Percentiles rank a stretch among this genome's conserved stretches.
Evolutionary conservation across 2,329 filamentous ascomycete species (phyloP).

Genomic region (Chaetomium sp.): DNA sequence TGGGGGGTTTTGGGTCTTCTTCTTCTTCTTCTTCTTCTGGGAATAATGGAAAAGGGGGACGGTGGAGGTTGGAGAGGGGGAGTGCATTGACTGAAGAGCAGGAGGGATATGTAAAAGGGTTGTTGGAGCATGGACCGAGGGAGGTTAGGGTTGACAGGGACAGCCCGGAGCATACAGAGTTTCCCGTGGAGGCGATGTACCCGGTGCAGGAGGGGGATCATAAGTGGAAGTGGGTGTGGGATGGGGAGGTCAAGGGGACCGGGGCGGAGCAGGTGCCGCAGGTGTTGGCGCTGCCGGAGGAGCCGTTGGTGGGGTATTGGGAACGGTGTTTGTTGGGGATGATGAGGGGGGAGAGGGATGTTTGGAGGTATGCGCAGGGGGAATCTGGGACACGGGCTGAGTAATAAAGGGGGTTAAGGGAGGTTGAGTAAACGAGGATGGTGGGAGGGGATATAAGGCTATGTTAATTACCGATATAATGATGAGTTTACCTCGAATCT

Average conservation of each 20-base stretch:
- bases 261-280: conserved; percentile 21
- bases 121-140: conserved; percentile 12
- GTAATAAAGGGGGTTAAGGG: not conserved
- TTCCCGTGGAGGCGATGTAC: conserved; percentile 22
- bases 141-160: conserved; percentile 5
- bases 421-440: too few species aligned
- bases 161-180: conserved; percentile 9
- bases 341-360: conserved; percentile 24
- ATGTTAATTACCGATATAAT: too few species aligned
- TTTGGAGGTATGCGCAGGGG: conserved; percentile 23
- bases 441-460: too few species aligned
- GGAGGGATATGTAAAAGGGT: conserved; percentile 4
- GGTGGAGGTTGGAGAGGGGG: conserved; percentile 25
- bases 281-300: conserved; percentile 26
- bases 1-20: conserved; percentile 18
- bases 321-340: conserved; percentile 27
- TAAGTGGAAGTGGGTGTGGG: conserved; percentile 28
- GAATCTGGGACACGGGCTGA: not conserved
- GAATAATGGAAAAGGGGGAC: conserved; percentile 5
- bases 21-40: conserved; percentile 16
- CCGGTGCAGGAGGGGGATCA: conserved; percentile 23
- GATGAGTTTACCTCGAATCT: too few species aligned
- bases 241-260: conserved; percentile 12
- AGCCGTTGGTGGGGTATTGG: conserved; percentile 30
- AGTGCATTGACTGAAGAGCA: not conserved